phyloP scores from a whole-genome alignment of 768 basidiomycete species.

The Coprinopsis sp. region DNA sequence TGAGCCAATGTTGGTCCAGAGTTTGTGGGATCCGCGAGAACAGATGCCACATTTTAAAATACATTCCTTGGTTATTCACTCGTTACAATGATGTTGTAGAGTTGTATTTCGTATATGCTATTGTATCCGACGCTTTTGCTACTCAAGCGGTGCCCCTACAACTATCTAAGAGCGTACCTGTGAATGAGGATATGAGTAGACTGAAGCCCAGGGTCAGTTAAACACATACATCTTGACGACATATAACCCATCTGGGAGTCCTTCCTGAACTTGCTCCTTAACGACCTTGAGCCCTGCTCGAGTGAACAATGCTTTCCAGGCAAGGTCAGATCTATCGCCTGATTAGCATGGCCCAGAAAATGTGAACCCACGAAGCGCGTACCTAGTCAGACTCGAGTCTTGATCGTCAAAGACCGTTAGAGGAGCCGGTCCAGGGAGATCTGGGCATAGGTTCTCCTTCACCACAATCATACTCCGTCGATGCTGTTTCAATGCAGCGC shows the following conservation, averaged over 20 bases:
- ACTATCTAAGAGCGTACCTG: constrained; percentile 58
- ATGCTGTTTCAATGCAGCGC: constrained; percentile 50
- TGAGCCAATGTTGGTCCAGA: constrained; percentile 1
- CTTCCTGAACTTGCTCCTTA: constrained; percentile 73
- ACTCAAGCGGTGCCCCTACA: background rate
- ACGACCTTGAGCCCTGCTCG: constrained; percentile 70
- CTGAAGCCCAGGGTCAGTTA: background rate
- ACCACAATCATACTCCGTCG: constrained; percentile 67
- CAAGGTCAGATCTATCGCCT: constrained; percentile 81
- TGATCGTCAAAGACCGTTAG: constrained; percentile 67
- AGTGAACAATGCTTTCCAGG: constrained; percentile 74
- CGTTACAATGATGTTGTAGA: too few species aligned
- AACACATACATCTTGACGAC: constrained; percentile 76
- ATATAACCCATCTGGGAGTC: constrained; percentile 78
- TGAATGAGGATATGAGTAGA: background rate
- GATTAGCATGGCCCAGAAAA: too few species aligned
- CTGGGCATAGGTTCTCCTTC: constrained; percentile 85
- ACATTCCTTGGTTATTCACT: too few species aligned
- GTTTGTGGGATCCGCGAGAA: too few species aligned
- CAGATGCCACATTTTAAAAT: too few species aligned
- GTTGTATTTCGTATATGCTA: constrained; percentile 7
- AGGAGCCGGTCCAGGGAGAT: constrained; percentile 47
- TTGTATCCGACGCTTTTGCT: constrained; percentile 7
- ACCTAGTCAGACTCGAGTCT: constrained; percentile 92
- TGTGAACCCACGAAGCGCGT: constrained; percentile 1